phyloP scores from a whole-genome alignment of 768 basidiomycete species.

The Dendrothele bispora region DNA sequence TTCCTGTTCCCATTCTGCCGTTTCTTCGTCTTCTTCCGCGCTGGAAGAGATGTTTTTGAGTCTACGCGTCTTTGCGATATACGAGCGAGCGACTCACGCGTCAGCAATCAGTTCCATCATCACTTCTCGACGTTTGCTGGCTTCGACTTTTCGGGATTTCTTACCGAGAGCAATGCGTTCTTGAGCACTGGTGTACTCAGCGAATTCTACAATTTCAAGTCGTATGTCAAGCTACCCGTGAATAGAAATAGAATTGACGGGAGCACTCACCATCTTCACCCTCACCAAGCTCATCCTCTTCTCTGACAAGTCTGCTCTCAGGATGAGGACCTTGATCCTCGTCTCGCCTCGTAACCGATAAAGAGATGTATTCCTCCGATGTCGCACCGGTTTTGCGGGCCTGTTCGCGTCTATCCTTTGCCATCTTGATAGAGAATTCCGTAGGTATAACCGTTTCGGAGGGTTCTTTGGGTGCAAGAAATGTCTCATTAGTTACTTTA shows the following conservation, averaged over 20 bases:
- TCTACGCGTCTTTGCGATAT: no score
- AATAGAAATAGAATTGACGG: background rate
- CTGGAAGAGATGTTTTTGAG: no score
- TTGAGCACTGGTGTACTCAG: slow-evolving; percentile 85
- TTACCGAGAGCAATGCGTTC: slow-evolving; percentile 86
- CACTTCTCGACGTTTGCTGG: slow-evolving; percentile 59
- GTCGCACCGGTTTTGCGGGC: slow-evolving; percentile 48
- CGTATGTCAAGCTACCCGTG: background rate
- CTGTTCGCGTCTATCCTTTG: slow-evolving; percentile 75
- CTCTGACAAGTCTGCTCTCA: slow-evolving; percentile 76
- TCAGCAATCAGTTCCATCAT: slow-evolving; percentile 85
- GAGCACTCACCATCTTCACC: slow-evolving; percentile 84
- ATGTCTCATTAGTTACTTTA: no score
- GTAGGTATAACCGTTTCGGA: slow-evolving; percentile 59
- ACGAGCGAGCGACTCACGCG: slow-evolving; percentile 50
- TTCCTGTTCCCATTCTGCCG: slow-evolving; percentile 81
- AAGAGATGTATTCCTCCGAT: slow-evolving; percentile 77
- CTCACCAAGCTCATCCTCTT: slow-evolving; percentile 87
- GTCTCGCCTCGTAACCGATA: slow-evolving; percentile 60
- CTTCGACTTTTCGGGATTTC: slow-evolving; percentile 74
- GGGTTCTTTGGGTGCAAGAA: slow-evolving; percentile 23
- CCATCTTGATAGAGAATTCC: slow-evolving; percentile 67
- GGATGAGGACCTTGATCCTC: slow-evolving; percentile 75
- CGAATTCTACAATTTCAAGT: slow-evolving; percentile 54
- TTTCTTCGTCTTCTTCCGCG: slow-evolving; percentile 83